Evolutionary conservation across 106 monocot species (phyloP), one percentile per base, ranked within the genome.

Genomic region (Platanthera zijinensis): DNA sequence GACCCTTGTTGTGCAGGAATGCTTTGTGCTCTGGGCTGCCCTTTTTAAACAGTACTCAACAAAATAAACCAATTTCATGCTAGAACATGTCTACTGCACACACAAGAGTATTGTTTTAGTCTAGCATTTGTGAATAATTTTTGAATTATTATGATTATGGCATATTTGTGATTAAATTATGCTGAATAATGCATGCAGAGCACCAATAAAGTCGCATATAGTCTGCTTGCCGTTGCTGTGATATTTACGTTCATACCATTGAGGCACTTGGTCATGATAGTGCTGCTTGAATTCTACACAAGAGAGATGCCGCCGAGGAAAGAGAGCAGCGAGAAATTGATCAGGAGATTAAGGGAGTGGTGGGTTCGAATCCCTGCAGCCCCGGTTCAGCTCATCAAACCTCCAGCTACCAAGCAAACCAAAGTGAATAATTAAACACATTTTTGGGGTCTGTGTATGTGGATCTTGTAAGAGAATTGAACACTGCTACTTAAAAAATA

Each of bases 321-420:
- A 83, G 59, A 84, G 51, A 90, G 80, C 77, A 89, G 83, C 8
- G 86, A 84, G 78, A 94, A 85, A 73, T 22, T 91, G 13, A 71
- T 83, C 6, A 77, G 92, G 57, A 76, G 97, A 69, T 25, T 94
- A 50, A 92, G 81, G 72, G 97, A 99, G 68, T 94, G 97, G 94
- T 99, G 97, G 97, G 57, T 86, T n/a, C 91, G 94, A 10, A 84
- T 97, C 72, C 97, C 97, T 5, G 97, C 97, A 0, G 97, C 97
- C 57, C 94, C 97, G 30, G 93, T 97, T 48, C 85, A 86, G 82
- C 78, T 97, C 8, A 62, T 86, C 49, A 72, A 50, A 51, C 75
- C 70, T 17, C 80, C 83, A 48, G 91, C 89, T 5, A 72, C 17
- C 64, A 92, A 80, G 78, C 90, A 39, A 88, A 77, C 84, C 68